These are phyloP conservation scores for Colletotrichum orbiculare DNA, from an alignment of 2,329 filamentous ascomycete genomes.

Conservation along the genomic window DNA sequence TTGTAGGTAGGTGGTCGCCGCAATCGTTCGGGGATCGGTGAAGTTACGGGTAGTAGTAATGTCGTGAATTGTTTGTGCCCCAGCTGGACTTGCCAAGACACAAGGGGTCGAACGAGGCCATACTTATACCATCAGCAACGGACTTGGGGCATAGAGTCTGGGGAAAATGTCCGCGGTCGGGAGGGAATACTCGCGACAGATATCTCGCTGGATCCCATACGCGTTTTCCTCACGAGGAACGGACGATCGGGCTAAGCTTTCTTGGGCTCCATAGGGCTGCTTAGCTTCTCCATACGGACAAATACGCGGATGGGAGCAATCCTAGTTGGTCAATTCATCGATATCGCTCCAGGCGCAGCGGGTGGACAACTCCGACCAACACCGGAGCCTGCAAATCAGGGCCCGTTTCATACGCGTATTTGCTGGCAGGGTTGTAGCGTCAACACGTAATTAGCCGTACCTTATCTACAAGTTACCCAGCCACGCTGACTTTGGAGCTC, in stretches of 20 bases:
- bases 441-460: not conserved
- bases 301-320: conserved; percentile 14
- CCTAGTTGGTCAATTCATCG: not conserved
- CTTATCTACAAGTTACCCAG: not conserved
- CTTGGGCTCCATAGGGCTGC: not conserved
- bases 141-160: no score
- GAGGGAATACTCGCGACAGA: no score
- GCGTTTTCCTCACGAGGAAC: conserved; percentile 12
- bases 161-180: no score
- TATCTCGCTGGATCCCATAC: conserved; percentile 15
- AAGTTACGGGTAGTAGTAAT: not conserved
- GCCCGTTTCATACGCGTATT: conserved; percentile 20
- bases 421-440: not conserved
- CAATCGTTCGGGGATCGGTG: not conserved
- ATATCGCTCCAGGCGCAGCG: not conserved
- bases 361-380: not conserved
- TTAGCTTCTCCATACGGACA: conserved; percentile 15
- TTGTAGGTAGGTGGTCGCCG: no score
- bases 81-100: conserved; percentile 16
- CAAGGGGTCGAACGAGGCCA: conserved; percentile 14
- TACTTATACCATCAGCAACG: conserved; percentile 23
- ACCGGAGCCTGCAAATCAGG: conserved; percentile 6
- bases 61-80: conserved; percentile 6
- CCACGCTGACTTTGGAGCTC: not conserved
- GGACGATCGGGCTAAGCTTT: conserved; percentile 3